Base-by-base conservation (phyloP, 2,329 filamentous ascomycete genomes). In the Sphaerulina populicola region DNA sequence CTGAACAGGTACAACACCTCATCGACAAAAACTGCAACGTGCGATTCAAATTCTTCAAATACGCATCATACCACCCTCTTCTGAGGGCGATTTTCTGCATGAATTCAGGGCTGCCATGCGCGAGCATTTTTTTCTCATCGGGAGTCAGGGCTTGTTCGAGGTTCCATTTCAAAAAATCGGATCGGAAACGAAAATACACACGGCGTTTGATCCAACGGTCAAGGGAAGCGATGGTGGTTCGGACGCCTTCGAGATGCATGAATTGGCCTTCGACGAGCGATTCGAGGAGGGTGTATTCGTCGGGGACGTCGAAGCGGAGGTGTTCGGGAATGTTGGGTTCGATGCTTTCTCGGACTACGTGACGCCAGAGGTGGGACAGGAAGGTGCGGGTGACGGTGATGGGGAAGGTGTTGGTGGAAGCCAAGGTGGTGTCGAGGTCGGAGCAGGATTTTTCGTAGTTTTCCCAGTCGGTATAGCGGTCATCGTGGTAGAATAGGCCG, bases 361-460 rank as follows among this genome's bases (percentile, higher is more conserved):
- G 44, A 3, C 47, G 27, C 43, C 47, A 54, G 23, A 47, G 35
- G 15, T 37, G 14, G 18, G 39, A 35, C 29, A 53, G 36, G 36
- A 53, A 38, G 21, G 40, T 23, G 18, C 37, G 36, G 31, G 36
- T 44, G 9, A 53, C 37, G 15, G 37, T 42, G 27, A 53, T 42
- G 14, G 14, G 40, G 9, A 12, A 42, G 6, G 31, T 15, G 21
- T 55, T 47, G 29, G 15, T 29, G 10, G 36, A 14, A 1, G 47
- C 38, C 1, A 18, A 35, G 1, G 23, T 42, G 8, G 21, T 40
- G 37, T 57, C 55, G 38, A 57, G 53, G 37, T 55, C 53, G n/a
- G 55, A 42, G 23, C 47, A 55, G 4, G 50, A 53, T 11, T 49
- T 46, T 29, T 57, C 50, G 38, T 49, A 53, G 31, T 54, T 57